A percentile compares a stretch with the other conserved stretches of the same genome.
These are phyloP conservation scores for Acanthamoeba castellanii DNA, from an alignment of 208 protist species.

Conservation along the genomic window DNA sequence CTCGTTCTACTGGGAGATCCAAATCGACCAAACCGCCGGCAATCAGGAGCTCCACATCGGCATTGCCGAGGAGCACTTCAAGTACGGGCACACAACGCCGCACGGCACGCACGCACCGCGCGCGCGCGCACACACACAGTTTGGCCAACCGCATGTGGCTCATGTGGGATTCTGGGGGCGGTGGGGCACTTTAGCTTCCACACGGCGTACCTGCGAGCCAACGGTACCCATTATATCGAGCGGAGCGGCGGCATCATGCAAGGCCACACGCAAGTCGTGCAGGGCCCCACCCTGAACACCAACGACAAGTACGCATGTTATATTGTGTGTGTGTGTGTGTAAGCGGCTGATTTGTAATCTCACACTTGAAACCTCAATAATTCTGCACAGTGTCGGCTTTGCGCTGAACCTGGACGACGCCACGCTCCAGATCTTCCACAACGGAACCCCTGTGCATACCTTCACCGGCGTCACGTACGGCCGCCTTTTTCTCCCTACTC, in stretches of 20 bases:
- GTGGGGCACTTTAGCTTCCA: slow-evolving; percentile 12
- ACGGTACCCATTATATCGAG: slow-evolving; percentile 57
- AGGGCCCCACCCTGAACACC: slow-evolving; percentile 6
- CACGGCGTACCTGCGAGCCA: slow-evolving; percentile 63
- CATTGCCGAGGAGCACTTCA: slow-evolving; percentile 52
- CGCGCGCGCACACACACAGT: too few relatives aligned
- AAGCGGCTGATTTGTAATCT: too few relatives aligned
- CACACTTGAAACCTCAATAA: not conserved
- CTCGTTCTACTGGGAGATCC: slow-evolving; percentile 60
- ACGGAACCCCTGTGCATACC: slow-evolving; percentile 35
- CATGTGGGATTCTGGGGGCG: too few relatives aligned
- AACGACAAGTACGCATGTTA: slow-evolving; percentile 39
- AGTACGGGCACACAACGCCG: not conserved
- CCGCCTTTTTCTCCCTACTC: not conserved
- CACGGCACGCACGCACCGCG: not conserved
- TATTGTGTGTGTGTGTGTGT: too few relatives aligned
- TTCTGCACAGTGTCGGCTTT: slow-evolving; percentile 23
- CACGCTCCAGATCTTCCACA: slow-evolving; percentile 60
- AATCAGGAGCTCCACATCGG: slow-evolving; percentile 63
- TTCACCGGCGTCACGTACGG: slow-evolving; percentile 5
- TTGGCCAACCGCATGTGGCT: too few relatives aligned
- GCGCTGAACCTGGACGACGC: slow-evolving; percentile 5
- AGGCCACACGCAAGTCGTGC: not conserved
- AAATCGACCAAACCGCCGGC: slow-evolving; percentile 29
- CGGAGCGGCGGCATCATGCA: slow-evolving; percentile 35